Percentiles rank a stretch among this genome's conserved stretches.
Conservation (phyloP, 257 asterid species). For the Plectranthus barbatus region DNA sequence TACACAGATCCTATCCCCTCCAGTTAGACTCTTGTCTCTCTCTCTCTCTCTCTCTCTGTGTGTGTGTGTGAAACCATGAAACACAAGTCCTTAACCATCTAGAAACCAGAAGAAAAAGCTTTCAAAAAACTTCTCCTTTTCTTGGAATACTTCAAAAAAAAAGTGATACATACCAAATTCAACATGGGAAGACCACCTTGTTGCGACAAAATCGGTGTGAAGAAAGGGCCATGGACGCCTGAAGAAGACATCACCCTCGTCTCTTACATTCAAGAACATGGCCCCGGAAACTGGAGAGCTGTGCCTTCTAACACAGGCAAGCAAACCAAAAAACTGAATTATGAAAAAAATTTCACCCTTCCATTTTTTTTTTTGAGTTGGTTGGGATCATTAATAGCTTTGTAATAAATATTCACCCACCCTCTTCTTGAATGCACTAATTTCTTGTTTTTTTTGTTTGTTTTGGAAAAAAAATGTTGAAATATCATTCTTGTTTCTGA, state of each 20-base stretch:
- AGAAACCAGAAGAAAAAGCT: not conserved
- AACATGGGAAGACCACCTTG: constrained; percentile 88
- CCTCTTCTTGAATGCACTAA: constrained; percentile 15
- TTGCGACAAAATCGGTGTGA: constrained; percentile 64
- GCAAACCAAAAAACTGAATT: too few relatives aligned
- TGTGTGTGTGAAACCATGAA: not conserved
- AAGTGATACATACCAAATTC: not conserved
- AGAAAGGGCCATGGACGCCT: constrained; percentile 94
- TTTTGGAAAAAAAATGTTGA: not conserved
- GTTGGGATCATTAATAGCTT: constrained; percentile 35
- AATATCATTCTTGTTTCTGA: not conserved
- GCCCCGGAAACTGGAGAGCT: constrained; percentile 81
- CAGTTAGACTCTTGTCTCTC: constrained; percentile 38
- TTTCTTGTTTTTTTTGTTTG: not conserved
- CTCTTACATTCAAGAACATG: constrained; percentile 75
- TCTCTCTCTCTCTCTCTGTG: not conserved
- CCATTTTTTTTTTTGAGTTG: constrained; percentile 22
- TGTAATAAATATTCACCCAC: constrained; percentile 28
- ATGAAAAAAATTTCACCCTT: too few relatives aligned
- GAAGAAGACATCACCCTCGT: constrained; percentile 84
- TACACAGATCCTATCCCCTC: constrained; percentile 26
- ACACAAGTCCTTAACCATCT: not conserved
- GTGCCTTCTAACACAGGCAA: constrained; percentile 71
- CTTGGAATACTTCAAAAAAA: not conserved
- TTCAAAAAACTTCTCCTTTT: not conserved